A percentile compares a stretch with the other conserved stretches of the same genome.
Conservation (phyloP, 176 grass and related monocot species). For the Bothriochloa decipiens region DNA sequence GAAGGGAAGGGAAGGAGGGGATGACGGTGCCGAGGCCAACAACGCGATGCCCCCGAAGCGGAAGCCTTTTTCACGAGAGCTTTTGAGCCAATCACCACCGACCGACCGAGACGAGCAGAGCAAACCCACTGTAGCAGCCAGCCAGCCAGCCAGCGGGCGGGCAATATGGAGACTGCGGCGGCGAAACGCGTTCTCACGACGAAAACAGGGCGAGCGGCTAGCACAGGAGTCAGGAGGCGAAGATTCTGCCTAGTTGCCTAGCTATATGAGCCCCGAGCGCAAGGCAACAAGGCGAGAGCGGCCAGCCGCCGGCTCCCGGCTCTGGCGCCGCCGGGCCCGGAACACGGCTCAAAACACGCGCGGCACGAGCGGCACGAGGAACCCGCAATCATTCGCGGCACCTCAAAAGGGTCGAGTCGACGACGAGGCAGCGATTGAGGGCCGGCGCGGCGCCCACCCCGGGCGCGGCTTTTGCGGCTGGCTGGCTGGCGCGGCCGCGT, state of each 20-base stretch:
- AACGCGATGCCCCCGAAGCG: slow-evolving; percentile 35
- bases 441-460: neutral
- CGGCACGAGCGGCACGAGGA: slow-evolving; percentile 29
- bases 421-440: neutral
- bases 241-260: slow-evolving; percentile 37
- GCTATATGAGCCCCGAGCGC: slow-evolving; percentile 22
- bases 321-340: neutral
- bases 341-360: slow-evolving; percentile 30
- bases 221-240: neutral
- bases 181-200: neutral
- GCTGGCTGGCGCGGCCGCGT: neutral
- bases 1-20: neutral
- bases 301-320: neutral
- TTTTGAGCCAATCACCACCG: neutral
- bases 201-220: neutral
- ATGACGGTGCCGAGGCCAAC: neutral
- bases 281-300: slow-evolving; percentile 31
- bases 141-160: neutral
- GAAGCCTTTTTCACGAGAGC: slow-evolving; percentile 34
- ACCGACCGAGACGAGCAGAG: neutral
- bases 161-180: neutral
- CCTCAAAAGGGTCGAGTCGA: slow-evolving; percentile 23
- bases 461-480: slow-evolving; percentile 45
- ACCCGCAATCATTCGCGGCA: slow-evolving; percentile 25
- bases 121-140: neutral